phyloP scores from a whole-genome alignment of 345 rosid genomes.

The Draba incana region DNA sequence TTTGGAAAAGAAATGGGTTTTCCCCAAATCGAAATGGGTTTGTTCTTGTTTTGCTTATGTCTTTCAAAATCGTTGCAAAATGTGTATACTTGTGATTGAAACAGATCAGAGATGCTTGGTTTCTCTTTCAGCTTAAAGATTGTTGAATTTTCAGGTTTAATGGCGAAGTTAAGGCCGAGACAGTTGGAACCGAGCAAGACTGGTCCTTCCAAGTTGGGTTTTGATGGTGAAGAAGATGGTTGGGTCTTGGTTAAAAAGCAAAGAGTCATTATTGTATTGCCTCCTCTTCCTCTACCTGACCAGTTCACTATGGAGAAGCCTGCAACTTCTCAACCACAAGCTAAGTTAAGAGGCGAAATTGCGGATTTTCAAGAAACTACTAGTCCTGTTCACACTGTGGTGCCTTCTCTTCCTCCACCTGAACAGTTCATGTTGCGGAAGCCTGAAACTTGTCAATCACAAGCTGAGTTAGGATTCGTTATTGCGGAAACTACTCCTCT shows the following conservation, averaged over 20 bases:
- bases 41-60: neutral
- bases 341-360: slow-evolving; percentile 27
- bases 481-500: slow-evolving; percentile 28
- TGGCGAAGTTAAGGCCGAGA: slow-evolving; percentile 56
- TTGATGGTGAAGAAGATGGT: slow-evolving; percentile 53
- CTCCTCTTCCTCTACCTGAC: slow-evolving; percentile 49
- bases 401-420: slow-evolving; percentile 48
- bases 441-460: slow-evolving; percentile 40
- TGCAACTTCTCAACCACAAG: slow-evolving; percentile 43
- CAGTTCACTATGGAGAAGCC: slow-evolving; percentile 43
- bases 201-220: slow-evolving; percentile 34
- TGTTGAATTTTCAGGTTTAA: slow-evolving; percentile 35
- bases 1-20: no score
- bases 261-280: slow-evolving; percentile 65
- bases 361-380: slow-evolving; percentile 27
- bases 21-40: neutral
- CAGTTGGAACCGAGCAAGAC: slow-evolving; percentile 32
- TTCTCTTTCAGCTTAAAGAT: neutral
- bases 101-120: neutral
- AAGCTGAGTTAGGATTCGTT: no score
- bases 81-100: slow-evolving; percentile 8
- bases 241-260: slow-evolving; percentile 81
- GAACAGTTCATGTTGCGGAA: slow-evolving; percentile 37
- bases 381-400: neutral
- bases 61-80: slow-evolving; percentile 1